These are phyloP conservation scores for Penicillium robsamsonii DNA, from an alignment of 495 filamentous ascomycete species.

Conservation along the genomic window DNA sequence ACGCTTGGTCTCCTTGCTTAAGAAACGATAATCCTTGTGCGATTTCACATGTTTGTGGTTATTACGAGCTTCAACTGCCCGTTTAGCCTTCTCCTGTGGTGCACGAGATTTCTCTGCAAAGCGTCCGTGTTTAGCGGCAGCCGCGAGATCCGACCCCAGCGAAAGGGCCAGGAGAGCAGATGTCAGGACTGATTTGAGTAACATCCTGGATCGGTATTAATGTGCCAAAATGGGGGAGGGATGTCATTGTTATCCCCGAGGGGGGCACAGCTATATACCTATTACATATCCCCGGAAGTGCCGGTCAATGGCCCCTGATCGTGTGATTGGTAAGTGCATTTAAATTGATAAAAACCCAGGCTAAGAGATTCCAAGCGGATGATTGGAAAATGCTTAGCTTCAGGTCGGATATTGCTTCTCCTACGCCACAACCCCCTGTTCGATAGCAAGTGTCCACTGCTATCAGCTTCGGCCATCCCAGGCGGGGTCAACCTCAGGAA, in stretches of 20 bases:
- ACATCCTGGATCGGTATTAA: slow-evolving; percentile 21
- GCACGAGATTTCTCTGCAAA: slow-evolving; percentile 66
- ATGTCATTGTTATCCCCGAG: neutral
- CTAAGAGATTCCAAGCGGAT: neutral
- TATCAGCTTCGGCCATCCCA: slow-evolving; percentile 11
- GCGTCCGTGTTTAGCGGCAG: slow-evolving; percentile 31
- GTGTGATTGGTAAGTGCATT: neutral
- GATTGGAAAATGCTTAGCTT: slow-evolving; percentile 3
- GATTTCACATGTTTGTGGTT: slow-evolving; percentile 12
- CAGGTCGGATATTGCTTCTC: slow-evolving; percentile 15
- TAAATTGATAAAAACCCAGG: neutral
- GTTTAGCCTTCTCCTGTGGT: slow-evolving; percentile 79
- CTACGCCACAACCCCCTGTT: slow-evolving; percentile 12
- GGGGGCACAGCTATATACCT: neutral
- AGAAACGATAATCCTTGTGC: slow-evolving; percentile 36
- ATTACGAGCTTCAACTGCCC: slow-evolving; percentile 55
- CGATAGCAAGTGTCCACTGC: slow-evolving; percentile 13
- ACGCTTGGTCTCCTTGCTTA: slow-evolving; percentile 38
- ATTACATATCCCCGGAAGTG: neutral
- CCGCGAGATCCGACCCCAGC: slow-evolving; percentile 27
- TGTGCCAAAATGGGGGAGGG: neutral
- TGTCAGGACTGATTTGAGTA: slow-evolving; percentile 31
- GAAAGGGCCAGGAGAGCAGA: slow-evolving; percentile 29
- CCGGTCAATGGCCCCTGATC: neutral
- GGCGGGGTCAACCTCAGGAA: slow-evolving; percentile 16